Conservation (phyloP, 768 basidiomycete species). For the Pulveroboletus sp. region DNA sequence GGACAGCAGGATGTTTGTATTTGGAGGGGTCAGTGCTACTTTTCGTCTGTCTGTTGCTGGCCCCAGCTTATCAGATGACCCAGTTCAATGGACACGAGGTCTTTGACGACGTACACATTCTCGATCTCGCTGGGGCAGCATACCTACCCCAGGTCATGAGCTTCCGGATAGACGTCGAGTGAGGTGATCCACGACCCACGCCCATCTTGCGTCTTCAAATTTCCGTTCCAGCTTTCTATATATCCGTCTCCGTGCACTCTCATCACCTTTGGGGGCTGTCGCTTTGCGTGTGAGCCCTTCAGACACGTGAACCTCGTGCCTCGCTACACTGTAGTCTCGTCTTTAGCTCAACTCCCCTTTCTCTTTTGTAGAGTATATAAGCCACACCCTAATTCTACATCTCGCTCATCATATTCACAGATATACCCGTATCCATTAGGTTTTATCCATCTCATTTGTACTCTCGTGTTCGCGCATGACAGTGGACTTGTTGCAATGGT, state of each 20-base stretch:
- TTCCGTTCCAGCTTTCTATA: not conserved
- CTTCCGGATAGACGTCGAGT: conserved; percentile 51
- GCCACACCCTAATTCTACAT: conserved; percentile 26
- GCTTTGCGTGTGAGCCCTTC: conserved; percentile 1
- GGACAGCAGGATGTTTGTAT: conserved; percentile 79
- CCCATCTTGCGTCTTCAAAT: not conserved
- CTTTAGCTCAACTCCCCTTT: conserved; percentile 11
- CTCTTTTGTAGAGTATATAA: conserved; percentile 43
- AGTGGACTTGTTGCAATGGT: not conserved
- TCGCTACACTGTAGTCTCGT: conserved; percentile 6
- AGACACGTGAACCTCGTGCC: not conserved
- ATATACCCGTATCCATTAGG: conserved; percentile 25
- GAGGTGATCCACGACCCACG: conserved; percentile 2
- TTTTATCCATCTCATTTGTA: conserved; percentile 3
- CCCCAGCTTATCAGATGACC: conserved; percentile 10
- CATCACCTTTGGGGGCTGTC: not conserved
- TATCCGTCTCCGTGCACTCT: conserved; percentile 1
- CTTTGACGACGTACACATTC: conserved; percentile 79
- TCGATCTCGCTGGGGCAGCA: conserved; percentile 83
- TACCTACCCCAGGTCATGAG: conserved; percentile 89
- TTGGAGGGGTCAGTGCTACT: conserved; percentile 55
- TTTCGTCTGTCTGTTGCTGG: not conserved
- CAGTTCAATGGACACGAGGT: conserved; percentile 73
- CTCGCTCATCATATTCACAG: conserved; percentile 18
- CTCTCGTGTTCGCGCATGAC: conserved; percentile 7